Percentiles rank a stretch among this genome's conserved stretches.
Evolutionary conservation across 495 filamentous ascomycete genomes (phyloP).

Genomic region (Annulohypoxylon bovei): DNA sequence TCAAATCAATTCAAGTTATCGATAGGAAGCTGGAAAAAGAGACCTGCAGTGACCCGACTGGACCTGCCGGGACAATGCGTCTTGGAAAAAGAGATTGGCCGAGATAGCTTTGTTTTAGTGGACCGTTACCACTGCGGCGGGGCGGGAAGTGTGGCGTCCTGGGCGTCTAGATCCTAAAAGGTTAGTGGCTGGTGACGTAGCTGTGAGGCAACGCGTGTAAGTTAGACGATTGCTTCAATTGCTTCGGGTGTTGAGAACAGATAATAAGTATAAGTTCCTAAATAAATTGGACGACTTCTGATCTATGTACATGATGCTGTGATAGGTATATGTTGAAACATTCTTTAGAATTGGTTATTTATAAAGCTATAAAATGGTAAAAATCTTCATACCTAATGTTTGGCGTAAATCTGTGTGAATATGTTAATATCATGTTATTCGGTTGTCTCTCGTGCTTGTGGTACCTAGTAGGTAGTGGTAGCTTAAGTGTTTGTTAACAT

Average conservation of each 20-base stretch:
- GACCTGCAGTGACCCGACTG: not conserved
- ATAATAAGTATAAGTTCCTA: no score
- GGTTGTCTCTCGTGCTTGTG: not conserved
- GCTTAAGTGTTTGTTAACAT: not conserved
- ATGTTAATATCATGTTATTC: not conserved
- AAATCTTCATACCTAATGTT: conserved; percentile 1
- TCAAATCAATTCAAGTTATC: conserved; percentile 24
- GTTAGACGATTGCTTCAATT: no score
- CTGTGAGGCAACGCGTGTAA: no score
- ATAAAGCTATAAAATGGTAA: not conserved
- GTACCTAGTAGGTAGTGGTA: no score
- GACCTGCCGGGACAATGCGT: not conserved
- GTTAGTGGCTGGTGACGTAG: not conserved
- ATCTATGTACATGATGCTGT: no score
- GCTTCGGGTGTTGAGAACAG: not conserved
- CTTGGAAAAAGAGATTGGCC: conserved; percentile 32
- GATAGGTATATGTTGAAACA: no score
- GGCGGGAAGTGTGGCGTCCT: not conserved
- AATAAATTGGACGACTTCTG: no score
- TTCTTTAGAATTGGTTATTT: not conserved
- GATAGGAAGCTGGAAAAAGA: conserved; percentile 10
- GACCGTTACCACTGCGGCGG: not conserved
- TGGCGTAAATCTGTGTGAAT: not conserved
- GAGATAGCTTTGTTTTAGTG: conserved; percentile 6
- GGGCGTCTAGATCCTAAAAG: not conserved